Percentiles rank a stretch among this genome's conserved stretches.
Evolutionary conservation across 1,284 basidiomycete genomes (phyloP).

Genomic region (Cryptococcus floricola): DNA sequence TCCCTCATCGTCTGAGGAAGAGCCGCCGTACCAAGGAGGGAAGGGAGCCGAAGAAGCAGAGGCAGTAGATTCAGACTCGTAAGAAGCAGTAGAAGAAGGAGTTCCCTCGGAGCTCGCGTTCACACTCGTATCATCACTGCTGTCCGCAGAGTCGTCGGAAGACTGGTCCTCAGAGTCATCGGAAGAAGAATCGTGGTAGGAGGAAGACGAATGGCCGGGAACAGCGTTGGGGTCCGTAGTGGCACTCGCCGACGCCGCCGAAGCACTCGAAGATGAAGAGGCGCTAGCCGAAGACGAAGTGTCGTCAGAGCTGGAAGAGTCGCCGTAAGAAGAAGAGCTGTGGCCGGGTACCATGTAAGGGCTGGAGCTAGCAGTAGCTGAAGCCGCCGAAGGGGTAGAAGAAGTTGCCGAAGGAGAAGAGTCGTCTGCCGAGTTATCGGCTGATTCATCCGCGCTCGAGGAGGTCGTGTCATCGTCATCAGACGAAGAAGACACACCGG

Average conservation of each 20-base stretch:
- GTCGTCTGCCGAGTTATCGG: conserved; percentile 1
- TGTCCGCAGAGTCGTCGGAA: conserved; percentile 1
- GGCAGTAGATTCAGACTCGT: neutral
- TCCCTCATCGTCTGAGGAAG: neutral
- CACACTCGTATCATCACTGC: conserved; percentile 1
- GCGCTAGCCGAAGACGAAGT: neutral
- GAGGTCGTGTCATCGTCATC: conserved; percentile 1
- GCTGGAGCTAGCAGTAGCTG: neutral
- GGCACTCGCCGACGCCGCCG: neutral
- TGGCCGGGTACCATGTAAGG: neutral
- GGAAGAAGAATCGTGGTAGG: conserved; percentile 5
- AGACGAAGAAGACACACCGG: conserved; percentile 3
- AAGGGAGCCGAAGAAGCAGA: conserved; percentile 3
- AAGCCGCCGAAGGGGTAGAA: neutral
- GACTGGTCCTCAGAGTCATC: conserved; percentile 1
- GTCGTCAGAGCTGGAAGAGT: neutral
- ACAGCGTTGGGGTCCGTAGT: neutral
- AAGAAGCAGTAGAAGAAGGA: conserved; percentile 4
- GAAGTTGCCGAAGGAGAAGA: neutral
- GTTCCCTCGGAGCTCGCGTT: conserved; percentile 5
- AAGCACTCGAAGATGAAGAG: neutral
- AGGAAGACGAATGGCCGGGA: conserved; percentile 5
- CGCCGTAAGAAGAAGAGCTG: neutral
- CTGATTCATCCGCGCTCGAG: conserved; percentile 11
- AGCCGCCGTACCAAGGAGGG: conserved; percentile 17